phyloP scores from a whole-genome alignment of 129 eudicot genomes.

The Centrapalus pauciflorus region DNA sequence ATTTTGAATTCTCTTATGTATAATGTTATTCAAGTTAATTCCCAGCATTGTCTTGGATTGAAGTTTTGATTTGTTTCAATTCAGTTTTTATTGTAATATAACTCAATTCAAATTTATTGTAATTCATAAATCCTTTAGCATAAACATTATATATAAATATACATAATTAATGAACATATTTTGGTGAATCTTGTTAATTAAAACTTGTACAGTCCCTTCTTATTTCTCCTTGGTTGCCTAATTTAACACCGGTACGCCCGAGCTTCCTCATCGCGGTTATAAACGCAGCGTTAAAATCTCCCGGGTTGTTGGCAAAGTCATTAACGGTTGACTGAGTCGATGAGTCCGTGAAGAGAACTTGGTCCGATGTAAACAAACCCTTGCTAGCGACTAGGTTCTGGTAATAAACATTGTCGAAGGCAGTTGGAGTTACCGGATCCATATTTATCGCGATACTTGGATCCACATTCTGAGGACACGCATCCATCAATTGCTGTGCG shows the following conservation, averaged over 20 bases:
- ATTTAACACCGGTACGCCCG: conserved; percentile 60
- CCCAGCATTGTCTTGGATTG: conserved; percentile 12
- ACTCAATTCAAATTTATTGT: conserved; percentile 13
- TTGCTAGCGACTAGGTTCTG: conserved; percentile 57
- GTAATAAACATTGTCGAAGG: conserved; percentile 61
- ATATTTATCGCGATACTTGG: conserved; percentile 44
- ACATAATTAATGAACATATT: no score
- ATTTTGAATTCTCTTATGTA: conserved; percentile 20
- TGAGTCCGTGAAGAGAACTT: conserved; percentile 51
- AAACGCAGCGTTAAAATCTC: conserved; percentile 53
- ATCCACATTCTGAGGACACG: conserved; percentile 56
- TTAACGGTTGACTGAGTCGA: conserved; percentile 47
- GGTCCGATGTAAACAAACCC: conserved; percentile 72
- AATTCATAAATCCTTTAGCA: conserved; percentile 12
- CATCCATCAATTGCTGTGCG: conserved; percentile 50
- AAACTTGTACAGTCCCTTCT: conserved; percentile 63
- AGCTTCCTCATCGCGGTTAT: conserved; percentile 69
- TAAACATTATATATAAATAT: no score
- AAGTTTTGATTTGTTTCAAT: conserved; percentile 3
- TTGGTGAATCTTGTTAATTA: conserved; percentile 24
- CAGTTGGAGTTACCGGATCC: conserved; percentile 56
- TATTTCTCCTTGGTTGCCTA: conserved; percentile 64
- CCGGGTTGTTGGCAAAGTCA: conserved; percentile 50
- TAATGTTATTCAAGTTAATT: conserved; percentile 4
- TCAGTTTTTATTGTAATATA: background rate